Evolutionary conservation across 1,139 yeast genomes (phyloP).

Genomic region (Suhomyces panamericanus): DNA sequence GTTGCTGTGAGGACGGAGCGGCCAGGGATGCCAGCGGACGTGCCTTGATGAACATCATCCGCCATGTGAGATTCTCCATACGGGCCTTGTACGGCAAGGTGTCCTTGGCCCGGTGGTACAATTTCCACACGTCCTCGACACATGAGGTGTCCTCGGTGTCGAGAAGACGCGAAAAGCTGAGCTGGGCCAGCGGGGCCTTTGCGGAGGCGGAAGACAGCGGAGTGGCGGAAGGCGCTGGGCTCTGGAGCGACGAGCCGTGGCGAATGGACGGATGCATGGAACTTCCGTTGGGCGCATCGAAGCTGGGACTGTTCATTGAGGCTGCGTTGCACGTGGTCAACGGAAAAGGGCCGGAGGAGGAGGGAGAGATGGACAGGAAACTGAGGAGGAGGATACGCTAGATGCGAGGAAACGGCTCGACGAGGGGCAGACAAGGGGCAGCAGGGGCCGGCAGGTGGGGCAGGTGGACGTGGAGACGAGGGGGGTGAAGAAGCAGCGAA

Average conservation of each 20-base stretch:
- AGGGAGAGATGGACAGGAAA: not conserved
- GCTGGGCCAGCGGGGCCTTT: not conserved
- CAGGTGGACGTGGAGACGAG: too few species aligned
- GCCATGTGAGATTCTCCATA: conserved; percentile 83
- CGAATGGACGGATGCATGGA: not conserved
- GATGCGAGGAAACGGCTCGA: too few species aligned
- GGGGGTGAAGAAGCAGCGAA: too few species aligned
- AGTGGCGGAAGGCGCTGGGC: conserved; percentile 10
- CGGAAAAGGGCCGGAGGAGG: not conserved
- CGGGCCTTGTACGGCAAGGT: conserved; percentile 73
- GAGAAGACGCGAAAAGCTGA: conserved; percentile 4
- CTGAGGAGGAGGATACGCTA: too few species aligned
- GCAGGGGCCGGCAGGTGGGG: too few species aligned
- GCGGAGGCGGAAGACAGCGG: conserved; percentile 7
- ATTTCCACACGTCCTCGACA: conserved; percentile 72
- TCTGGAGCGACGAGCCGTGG: conserved; percentile 6
- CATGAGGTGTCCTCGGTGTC: conserved; percentile 33
- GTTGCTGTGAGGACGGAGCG: too few species aligned
- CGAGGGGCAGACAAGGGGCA: too few species aligned
- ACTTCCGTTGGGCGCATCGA: not conserved
- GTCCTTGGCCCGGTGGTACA: conserved; percentile 77
- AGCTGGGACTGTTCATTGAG: conserved; percentile 2
- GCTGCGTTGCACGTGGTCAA: not conserved
- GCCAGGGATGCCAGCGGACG: too few species aligned
- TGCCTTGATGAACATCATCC: conserved; percentile 76